Evolutionary conservation across 257 asterid genomes (phyloP).

Genomic region (Penstemon eatonii): DNA sequence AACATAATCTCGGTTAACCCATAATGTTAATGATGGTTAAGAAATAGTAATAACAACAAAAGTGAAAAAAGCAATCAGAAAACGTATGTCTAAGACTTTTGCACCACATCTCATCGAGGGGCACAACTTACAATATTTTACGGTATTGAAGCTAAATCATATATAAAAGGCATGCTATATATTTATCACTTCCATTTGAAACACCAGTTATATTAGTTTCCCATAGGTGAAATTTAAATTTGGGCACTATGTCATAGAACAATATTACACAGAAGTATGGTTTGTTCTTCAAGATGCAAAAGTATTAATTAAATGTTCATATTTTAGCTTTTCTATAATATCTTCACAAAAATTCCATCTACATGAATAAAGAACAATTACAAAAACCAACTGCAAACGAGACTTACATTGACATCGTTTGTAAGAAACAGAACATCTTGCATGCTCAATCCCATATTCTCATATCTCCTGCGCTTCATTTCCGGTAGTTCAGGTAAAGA

Average conservation of each 20-base stretch:
- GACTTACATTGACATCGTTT: conserved; percentile 68
- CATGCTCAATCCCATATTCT: conserved; percentile 84
- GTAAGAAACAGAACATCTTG: conserved; percentile 96
- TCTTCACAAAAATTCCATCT: too few species aligned
- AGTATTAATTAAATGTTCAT: too few species aligned
- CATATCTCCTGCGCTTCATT: conserved; percentile 82
- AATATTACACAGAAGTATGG: too few species aligned
- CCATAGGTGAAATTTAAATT: too few species aligned
- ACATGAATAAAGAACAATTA: too few species aligned
- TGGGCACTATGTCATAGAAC: too few species aligned
- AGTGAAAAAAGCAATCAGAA: neutral
- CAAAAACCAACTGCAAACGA: conserved; percentile 7
- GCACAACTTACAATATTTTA: neutral
- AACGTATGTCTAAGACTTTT: neutral
- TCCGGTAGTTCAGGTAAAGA: conserved; percentile 97
- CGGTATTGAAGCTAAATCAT: conserved; percentile 8
- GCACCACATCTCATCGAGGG: neutral
- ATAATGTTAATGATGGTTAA: neutral
- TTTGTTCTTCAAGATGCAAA: too few species aligned
- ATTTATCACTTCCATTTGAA: neutral
- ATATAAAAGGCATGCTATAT: neutral
- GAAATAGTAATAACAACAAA: neutral
- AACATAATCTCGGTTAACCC: conserved; percentile 11
- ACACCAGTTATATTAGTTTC: too few species aligned
- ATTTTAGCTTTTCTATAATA: too few species aligned